Conservation (phyloP, 495 filamentous ascomycete genomes). For the Darksidea phi region DNA sequence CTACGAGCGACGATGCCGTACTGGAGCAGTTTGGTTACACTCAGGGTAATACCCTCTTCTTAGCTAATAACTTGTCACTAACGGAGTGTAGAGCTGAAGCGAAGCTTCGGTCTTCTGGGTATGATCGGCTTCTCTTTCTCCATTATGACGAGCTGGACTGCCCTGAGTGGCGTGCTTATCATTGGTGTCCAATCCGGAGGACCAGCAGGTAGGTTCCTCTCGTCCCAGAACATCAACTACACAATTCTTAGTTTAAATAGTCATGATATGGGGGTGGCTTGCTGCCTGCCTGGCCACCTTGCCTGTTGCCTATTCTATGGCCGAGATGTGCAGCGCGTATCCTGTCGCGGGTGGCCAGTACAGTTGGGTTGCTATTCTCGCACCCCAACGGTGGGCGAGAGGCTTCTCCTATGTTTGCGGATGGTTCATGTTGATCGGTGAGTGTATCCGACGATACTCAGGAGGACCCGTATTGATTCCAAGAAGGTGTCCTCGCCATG, state of each 20-base stretch:
- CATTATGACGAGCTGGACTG: constrained; percentile 60
- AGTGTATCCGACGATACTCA: not conserved
- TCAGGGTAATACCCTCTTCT: constrained; percentile 43
- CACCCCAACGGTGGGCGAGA: constrained; percentile 48
- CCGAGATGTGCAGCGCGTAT: constrained; percentile 58
- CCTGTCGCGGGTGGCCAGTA: constrained; percentile 58
- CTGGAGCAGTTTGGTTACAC: constrained; percentile 44
- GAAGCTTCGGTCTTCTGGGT: constrained; percentile 57
- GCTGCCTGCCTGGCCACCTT: constrained; percentile 52
- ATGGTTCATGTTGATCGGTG: constrained; percentile 43
- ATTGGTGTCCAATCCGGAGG: constrained; percentile 56
- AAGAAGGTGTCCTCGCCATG: constrained; percentile 54
- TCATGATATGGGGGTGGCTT: constrained; percentile 60
- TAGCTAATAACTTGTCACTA: not conserved
- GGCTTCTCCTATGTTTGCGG: constrained; percentile 39
- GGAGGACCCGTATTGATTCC: not conserved
- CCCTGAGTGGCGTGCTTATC: constrained; percentile 57
- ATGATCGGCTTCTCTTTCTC: constrained; percentile 63
- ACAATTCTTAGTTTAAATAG: no score
- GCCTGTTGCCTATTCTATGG: constrained; percentile 58
- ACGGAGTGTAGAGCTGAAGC: constrained; percentile 51
- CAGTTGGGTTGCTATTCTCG: constrained; percentile 57
- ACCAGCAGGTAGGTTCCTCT: no score
- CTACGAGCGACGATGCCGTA: constrained; percentile 31
- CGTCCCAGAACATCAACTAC: no score